Conservation (phyloP, 1,284 basidiomycete species). For the Takashimella tepidaria region DNA sequence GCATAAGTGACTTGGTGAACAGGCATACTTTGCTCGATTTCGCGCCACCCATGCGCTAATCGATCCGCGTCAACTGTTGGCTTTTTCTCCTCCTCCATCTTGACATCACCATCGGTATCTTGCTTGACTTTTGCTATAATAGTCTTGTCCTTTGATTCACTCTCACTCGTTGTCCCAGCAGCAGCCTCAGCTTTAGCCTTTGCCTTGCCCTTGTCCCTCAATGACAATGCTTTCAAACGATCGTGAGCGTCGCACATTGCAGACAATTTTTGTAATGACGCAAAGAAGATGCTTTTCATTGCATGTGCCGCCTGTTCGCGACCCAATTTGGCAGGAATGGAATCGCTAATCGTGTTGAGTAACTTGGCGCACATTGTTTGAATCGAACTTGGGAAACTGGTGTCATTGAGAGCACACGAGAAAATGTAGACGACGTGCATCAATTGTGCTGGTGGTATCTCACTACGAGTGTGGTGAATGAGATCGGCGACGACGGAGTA, state of each 20-base stretch:
- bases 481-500: slow-evolving; percentile 90
- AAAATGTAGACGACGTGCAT: slow-evolving; percentile 78
- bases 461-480: slow-evolving; percentile 82
- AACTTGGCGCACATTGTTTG: slow-evolving; percentile 93
- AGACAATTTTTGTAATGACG: slow-evolving; percentile 79
- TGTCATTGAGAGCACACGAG: slow-evolving; percentile 84
- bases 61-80: slow-evolving; percentile 17
- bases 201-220: slow-evolving; percentile 41
- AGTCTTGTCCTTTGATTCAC: slow-evolving; percentile 5
- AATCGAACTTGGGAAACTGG: slow-evolving; percentile 71
- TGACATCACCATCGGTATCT: slow-evolving; percentile 16
- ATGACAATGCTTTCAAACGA: slow-evolving; percentile 39
- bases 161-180: neutral
- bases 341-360: slow-evolving; percentile 83
- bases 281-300: slow-evolving; percentile 71
- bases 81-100: slow-evolving; percentile 47
- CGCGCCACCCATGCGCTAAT: slow-evolving; percentile 47
- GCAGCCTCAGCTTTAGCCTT: slow-evolving; percentile 37
- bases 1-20: slow-evolving; percentile 67
- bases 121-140: slow-evolving; percentile 24
- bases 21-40: slow-evolving; percentile 74
- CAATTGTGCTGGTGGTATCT: slow-evolving; percentile 75
- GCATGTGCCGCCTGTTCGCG: slow-evolving; percentile 62
- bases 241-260: slow-evolving; percentile 66
- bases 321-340: slow-evolving; percentile 69